A percentile compares a stretch with the other conserved stretches of the same genome.
Evolutionary conservation across 2,329 filamentous ascomycete species (phyloP).

Genomic region (Aspergillus ibericus): DNA sequence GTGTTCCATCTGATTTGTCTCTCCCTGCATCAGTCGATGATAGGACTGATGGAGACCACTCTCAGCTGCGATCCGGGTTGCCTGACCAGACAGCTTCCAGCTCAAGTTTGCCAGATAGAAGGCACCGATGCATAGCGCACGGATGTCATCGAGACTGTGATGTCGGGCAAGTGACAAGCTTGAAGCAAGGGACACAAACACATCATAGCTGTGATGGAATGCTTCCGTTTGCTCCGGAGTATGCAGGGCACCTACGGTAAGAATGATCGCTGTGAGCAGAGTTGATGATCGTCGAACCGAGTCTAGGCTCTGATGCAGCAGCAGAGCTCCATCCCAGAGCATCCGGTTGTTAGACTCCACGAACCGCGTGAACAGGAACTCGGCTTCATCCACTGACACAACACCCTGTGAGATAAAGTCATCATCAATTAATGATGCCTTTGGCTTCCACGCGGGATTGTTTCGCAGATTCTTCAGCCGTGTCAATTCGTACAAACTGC

Average conservation of each 20-base stretch:
- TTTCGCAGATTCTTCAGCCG: constrained; percentile 40
- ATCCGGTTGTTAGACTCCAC: constrained; percentile 41
- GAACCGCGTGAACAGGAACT: constrained; percentile 46
- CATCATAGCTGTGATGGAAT: constrained; percentile 51
- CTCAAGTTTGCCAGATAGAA: constrained; percentile 60
- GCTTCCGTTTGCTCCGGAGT: constrained; percentile 48
- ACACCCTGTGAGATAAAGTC: constrained; percentile 46
- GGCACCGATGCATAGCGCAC: constrained; percentile 55
- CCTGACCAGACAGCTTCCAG: constrained; percentile 55
- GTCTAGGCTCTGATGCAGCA: constrained; percentile 32
- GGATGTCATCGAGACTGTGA: constrained; percentile 52
- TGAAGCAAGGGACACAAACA: constrained; percentile 52
- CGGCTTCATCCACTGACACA: constrained; percentile 41
- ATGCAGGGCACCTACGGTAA: constrained; percentile 55
- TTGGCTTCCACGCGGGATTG: not conserved
- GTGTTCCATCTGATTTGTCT: constrained; percentile 41
- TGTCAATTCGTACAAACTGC: constrained; percentile 37
- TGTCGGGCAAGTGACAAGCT: constrained; percentile 54
- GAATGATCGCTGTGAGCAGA: constrained; percentile 51
- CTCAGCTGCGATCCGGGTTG: constrained; percentile 53
- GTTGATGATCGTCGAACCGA: constrained; percentile 52
- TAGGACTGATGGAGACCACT: constrained; percentile 50
- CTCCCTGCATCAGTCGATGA: constrained; percentile 39
- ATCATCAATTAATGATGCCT: constrained; percentile 24
- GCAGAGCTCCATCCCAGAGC: constrained; percentile 44